A percentile compares a stretch with the other conserved stretches of the same genome.
These are phyloP conservation scores for Vitis hybrid DNA, from an alignment of 177 flowering plant genomes.

Conservation along the genomic window DNA sequence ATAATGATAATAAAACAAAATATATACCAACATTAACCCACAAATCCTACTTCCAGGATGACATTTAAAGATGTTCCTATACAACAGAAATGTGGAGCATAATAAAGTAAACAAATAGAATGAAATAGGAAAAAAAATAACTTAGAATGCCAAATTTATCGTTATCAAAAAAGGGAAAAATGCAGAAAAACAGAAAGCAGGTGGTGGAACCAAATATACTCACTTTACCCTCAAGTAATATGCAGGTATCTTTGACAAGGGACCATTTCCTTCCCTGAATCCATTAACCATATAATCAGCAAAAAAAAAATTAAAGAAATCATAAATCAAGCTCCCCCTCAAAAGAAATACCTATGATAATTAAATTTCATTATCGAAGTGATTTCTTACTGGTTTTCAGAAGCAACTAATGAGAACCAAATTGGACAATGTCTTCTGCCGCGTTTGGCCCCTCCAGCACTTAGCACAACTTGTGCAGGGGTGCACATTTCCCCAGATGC, in stretches of 20 bases:
- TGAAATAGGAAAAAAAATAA: not conserved
- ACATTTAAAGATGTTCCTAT: too few relatives aligned
- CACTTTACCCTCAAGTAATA: constrained; percentile 49
- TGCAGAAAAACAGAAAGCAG: not conserved
- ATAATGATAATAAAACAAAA: too few relatives aligned
- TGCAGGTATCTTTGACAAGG: constrained; percentile 44
- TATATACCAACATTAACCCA: too few relatives aligned
- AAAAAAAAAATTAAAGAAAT: not conserved
- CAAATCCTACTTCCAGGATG: too few relatives aligned
- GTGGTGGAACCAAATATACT: constrained; percentile 12
- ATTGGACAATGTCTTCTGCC: constrained; percentile 46
- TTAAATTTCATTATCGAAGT: not conserved
- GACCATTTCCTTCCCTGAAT: constrained; percentile 42
- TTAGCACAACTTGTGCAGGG: constrained; percentile 54
- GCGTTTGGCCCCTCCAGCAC: constrained; percentile 38
- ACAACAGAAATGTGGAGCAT: too few relatives aligned
- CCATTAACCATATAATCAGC: constrained; percentile 12
- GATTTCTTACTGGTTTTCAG: constrained; percentile 41
- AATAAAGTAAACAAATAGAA: not conserved
- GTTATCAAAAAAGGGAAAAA: not conserved
- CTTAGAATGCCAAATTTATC: not conserved
- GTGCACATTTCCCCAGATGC: constrained; percentile 28
- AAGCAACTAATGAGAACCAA: constrained; percentile 51
- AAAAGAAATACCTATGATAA: not conserved
- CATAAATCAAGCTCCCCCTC: not conserved